Percentiles rank a stretch among this genome's conserved stretches.
Conservation (phyloP, 2,329 filamentous ascomycete genomes). For the Scortechinia acanthostroma region DNA sequence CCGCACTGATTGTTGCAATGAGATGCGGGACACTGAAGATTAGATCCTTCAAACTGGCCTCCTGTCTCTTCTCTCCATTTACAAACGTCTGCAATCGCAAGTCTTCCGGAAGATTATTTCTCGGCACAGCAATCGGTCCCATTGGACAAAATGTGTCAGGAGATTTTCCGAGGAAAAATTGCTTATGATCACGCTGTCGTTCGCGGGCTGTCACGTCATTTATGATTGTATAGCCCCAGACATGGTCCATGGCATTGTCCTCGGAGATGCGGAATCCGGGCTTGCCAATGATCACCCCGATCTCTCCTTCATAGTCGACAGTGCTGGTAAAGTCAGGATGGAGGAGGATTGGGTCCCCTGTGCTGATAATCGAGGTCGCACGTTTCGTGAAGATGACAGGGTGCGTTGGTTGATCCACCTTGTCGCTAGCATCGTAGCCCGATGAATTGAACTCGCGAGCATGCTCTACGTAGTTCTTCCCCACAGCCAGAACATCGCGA, state of each 20-base stretch:
- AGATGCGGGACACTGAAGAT: slow-evolving; percentile 33
- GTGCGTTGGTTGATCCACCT: slow-evolving; percentile 38
- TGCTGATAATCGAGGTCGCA: slow-evolving; percentile 39
- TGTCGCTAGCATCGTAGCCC: slow-evolving; percentile 46
- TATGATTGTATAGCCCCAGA: slow-evolving; percentile 48
- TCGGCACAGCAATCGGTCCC: slow-evolving; percentile 42
- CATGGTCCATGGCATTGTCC: slow-evolving; percentile 34
- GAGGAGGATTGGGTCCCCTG: slow-evolving; percentile 33
- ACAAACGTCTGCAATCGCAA: slow-evolving; percentile 31
- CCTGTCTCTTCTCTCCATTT: slow-evolving; percentile 35
- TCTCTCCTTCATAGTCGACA: slow-evolving; percentile 46
- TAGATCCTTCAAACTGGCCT: slow-evolving; percentile 31
- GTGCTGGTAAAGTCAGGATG: slow-evolving; percentile 37
- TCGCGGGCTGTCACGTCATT: slow-evolving; percentile 44
- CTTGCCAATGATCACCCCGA: slow-evolving; percentile 46
- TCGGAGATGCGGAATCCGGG: slow-evolving; percentile 31
- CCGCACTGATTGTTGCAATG: slow-evolving; percentile 29
- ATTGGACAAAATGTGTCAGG: slow-evolving; percentile 47
- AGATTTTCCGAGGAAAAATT: slow-evolving; percentile 51
- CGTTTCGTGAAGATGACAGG: slow-evolving; percentile 49
- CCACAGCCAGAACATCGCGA: slow-evolving; percentile 43
- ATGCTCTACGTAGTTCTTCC: slow-evolving; percentile 49
- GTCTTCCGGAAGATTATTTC: slow-evolving; percentile 28
- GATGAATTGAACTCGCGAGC: slow-evolving; percentile 47
- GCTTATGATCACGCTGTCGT: slow-evolving; percentile 45